phyloP scores from a whole-genome alignment of 1,284 basidiomycete species.

The Peniophora sp. region DNA sequence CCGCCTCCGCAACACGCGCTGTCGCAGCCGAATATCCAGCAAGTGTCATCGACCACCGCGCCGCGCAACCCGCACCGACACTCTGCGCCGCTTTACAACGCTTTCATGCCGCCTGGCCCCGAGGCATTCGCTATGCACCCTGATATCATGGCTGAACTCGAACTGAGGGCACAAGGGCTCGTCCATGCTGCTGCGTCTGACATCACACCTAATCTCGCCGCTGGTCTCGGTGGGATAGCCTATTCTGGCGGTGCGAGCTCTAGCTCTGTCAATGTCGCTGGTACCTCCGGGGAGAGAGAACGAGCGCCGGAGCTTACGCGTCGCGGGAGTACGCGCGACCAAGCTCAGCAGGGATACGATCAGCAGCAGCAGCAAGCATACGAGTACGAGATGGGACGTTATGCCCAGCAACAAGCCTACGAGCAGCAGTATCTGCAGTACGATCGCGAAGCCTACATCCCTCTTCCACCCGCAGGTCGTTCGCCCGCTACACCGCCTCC shows the following conservation, averaged over 20 bases:
- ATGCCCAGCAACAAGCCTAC: conserved; percentile 17
- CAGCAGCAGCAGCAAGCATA: conserved; percentile 33
- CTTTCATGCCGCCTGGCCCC: conserved; percentile 38
- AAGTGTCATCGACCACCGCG: conserved; percentile 29
- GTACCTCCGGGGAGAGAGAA: conserved; percentile 49
- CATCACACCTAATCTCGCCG: conserved; percentile 12
- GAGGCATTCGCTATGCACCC: conserved; percentile 61
- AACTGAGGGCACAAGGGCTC: conserved; percentile 33
- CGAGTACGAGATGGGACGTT: conserved; percentile 40
- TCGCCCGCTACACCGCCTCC: conserved; percentile 20
- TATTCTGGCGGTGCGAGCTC: conserved; percentile 39
- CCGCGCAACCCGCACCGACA: conserved; percentile 49
- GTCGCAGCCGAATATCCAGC: conserved; percentile 16
- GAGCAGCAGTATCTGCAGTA: conserved; percentile 32
- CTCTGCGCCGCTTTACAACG: conserved; percentile 41
- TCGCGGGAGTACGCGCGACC: conserved; percentile 36
- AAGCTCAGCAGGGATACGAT: conserved; percentile 14
- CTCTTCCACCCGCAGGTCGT: conserved; percentile 18
- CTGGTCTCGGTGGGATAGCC: conserved; percentile 39
- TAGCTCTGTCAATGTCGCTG: conserved; percentile 20
- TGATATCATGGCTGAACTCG: conserved; percentile 62
- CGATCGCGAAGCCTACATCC: conserved; percentile 39
- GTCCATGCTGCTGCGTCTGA: conserved; percentile 11
- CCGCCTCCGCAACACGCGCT: conserved; percentile 22
- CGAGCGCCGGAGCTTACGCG: conserved; percentile 45